Conservation (phyloP, 768 basidiomycete species). For the Panaeolus cyanescens region DNA sequence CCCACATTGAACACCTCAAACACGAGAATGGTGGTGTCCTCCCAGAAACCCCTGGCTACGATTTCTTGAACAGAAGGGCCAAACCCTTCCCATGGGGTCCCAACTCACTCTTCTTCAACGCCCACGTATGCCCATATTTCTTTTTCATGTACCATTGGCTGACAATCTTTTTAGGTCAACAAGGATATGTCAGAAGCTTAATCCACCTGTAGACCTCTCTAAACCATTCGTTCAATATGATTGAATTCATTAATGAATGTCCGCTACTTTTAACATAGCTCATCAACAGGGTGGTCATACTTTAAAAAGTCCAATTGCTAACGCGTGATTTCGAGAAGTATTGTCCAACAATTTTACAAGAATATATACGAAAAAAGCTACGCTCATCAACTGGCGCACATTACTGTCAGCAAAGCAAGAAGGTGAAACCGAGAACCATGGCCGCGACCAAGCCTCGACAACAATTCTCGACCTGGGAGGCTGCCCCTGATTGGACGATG, state of each 20-base stretch:
- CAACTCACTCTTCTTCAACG: slow-evolving; percentile 84
- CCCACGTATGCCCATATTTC: slow-evolving; percentile 47
- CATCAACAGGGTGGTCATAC: neutral
- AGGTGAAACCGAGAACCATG: neutral
- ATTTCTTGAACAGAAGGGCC: slow-evolving; percentile 73
- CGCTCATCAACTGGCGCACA: too few relatives aligned
- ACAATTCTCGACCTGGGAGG: neutral
- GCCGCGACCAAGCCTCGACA: neutral
- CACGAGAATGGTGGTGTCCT: slow-evolving; percentile 73
- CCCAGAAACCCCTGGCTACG: slow-evolving; percentile 70
- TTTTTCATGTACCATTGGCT: neutral
- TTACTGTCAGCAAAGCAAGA: neutral
- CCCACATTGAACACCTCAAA: slow-evolving; percentile 70
- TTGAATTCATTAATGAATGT: slow-evolving; percentile 1
- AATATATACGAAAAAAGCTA: too few relatives aligned
- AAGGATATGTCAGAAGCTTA: slow-evolving; percentile 52
- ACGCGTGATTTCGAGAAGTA: neutral
- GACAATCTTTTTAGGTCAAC: slow-evolving; percentile 47
- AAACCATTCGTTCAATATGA: slow-evolving; percentile 4
- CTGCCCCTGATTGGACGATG: neutral
- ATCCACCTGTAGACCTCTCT: neutral
- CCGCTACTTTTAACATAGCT: neutral
- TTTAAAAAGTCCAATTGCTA: neutral
- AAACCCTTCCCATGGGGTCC: slow-evolving; percentile 88
- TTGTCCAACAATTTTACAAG: neutral